Base-by-base conservation (phyloP, 2,329 filamentous ascomycete genomes). In the Arthrobotrys sinensis region DNA sequence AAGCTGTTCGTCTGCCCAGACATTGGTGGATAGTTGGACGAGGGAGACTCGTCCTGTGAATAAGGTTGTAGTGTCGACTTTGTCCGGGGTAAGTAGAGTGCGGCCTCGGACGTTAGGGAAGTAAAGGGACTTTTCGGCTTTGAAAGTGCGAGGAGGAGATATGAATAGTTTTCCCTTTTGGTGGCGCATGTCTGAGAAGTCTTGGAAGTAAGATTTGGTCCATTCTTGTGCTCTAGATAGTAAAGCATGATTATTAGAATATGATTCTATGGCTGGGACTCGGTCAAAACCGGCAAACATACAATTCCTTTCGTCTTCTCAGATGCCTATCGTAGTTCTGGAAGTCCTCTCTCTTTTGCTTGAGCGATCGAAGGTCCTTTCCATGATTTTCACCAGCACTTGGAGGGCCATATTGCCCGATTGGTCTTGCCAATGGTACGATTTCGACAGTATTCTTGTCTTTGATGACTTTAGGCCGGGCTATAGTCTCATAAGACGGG, bases 121-220 rank as follows among this genome's bases (percentile, higher is more conserved):
- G 87, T 92, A 98, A 80, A 97, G 89, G 4, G 95, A 92, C 64
- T 90, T 88, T 45, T 96, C 93, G 80, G 88, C 88, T 82, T 91
- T 92, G 88, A 98, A 98, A 60, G 95, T 88, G n/a, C 91, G 88
- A 3, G 92, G 90, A 43, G 95, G 95, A 19, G 93, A 91, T 64
- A 95, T 86, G 85, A 97, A 99, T 24, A 93, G 93, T 85, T 99
- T 99, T 82, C 96, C 96, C 82, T 94, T 90, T 80, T 96, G 91
- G 80, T 91, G 88, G 65, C 88, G 87, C 84, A 97, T 89, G 85
- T 96, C 96, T 76, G 89, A 90, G 92, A 94, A 97, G 87, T 99
- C 95, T 84, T 94, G 92, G 86, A 97, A 99, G 85, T 99, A 99
- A 1, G 95, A 94, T 75, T 93, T 92, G 19, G 91, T 87, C 83